phyloP scores from a whole-genome alignment of 2,329 filamentous ascomycete species.

The Neofusicoccum parvum region DNA sequence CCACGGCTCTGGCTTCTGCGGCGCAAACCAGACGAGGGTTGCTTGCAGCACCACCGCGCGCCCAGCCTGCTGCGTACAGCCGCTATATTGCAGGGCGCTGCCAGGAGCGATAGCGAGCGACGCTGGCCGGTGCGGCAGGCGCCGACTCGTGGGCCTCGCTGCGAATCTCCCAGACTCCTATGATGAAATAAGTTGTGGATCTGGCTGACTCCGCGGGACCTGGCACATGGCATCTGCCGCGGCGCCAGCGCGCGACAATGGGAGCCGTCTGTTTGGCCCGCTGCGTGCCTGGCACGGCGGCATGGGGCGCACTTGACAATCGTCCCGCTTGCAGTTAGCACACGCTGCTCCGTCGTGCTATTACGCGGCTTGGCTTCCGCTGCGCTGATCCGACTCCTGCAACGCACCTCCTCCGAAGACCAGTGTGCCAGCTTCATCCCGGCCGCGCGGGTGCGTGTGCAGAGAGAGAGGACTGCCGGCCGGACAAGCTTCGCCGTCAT shows the following conservation, averaged over 20 bases:
- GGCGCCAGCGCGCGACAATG: background rate
- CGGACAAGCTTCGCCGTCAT: background rate
- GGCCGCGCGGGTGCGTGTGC: background rate
- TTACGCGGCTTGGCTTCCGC: too few species aligned
- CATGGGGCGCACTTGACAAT: background rate
- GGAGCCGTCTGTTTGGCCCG: background rate
- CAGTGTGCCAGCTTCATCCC: background rate
- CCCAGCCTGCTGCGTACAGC: too few species aligned
- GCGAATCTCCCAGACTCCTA: background rate
- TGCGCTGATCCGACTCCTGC: too few species aligned
- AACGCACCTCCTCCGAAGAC: too few species aligned
- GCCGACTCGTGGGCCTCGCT: background rate
- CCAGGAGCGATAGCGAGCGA: too few species aligned
- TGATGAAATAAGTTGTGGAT: conserved; percentile 1
- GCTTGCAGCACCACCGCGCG: background rate
- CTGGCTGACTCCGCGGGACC: background rate
- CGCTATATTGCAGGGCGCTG: background rate
- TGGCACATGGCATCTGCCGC: background rate
- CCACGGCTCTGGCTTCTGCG: background rate
- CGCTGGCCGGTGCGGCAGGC: too few species aligned
- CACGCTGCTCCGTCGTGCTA: too few species aligned
- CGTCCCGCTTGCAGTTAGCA: background rate
- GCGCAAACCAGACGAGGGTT: background rate
- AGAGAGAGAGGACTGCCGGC: background rate
- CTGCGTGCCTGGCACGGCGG: background rate